Percentiles rank a stretch among this genome's conserved stretches.
Evolutionary conservation across 306 rosid species (phyloP).

Genomic region (Aeschynomene evenia): DNA sequence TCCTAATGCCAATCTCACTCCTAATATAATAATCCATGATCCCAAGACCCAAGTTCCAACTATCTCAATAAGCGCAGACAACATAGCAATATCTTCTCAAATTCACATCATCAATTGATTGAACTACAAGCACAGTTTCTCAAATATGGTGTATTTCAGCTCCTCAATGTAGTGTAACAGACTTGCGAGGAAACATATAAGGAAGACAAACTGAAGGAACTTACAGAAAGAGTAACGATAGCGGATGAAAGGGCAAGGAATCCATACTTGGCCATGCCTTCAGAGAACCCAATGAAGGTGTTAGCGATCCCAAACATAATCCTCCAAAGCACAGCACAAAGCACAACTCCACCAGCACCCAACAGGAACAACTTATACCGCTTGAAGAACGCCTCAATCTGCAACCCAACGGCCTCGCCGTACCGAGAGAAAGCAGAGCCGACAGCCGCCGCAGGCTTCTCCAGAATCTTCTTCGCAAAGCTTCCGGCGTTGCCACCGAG

Average conservation of each 20-base stretch:
- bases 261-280: constrained; percentile 97
- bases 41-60: neutral
- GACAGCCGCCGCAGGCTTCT: constrained; percentile 55
- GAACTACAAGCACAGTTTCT: too few relatives aligned
- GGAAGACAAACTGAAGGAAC: constrained; percentile 37
- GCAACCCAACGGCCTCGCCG: constrained; percentile 78
- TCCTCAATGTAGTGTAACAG: too few relatives aligned
- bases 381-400: constrained; percentile 80
- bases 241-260: constrained; percentile 92
- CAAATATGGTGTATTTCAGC: too few relatives aligned
- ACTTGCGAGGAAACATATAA: too few relatives aligned
- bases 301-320: constrained; percentile 76
- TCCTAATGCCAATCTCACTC: neutral
- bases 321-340: constrained; percentile 77
- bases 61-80: neutral
- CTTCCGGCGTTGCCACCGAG: constrained; percentile 35
- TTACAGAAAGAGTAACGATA: constrained; percentile 80
- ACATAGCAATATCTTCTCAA: neutral
- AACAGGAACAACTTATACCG: constrained; percentile 57
- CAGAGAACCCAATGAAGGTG: constrained; percentile 68
- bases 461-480: constrained; percentile 50
- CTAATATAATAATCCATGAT: neutral
- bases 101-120: too few relatives aligned
- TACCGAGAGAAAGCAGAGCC: constrained; percentile 62
- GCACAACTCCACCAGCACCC: constrained; percentile 63